Base-by-base conservation (phyloP, 2,329 filamentous ascomycete species). In the Lachnum nothofagi region DNA sequence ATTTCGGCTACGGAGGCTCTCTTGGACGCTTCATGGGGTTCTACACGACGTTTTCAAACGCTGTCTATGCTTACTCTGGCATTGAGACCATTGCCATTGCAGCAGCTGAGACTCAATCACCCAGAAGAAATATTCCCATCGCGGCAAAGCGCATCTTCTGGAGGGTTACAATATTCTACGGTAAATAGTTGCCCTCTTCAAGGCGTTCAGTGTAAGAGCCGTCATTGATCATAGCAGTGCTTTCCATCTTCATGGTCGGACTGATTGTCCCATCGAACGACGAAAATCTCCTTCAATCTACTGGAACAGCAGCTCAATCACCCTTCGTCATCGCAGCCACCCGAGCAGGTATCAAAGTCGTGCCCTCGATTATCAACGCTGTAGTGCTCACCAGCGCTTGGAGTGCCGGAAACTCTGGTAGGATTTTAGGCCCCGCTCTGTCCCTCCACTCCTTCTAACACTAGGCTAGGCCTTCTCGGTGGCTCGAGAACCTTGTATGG, bases 291-390 rank as follows among this genome's bases (percentile, higher is more conserved):
- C 72, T 83, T 25, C 40, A 24, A 5, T 57, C 54, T 3, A 58
- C 53, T 1, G 66, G 73, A 59, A 64, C 70, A 42, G 74, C 77
- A 6, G 75, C 76, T 1, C 71, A 77, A 59, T 72, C 67, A 2
- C 85, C 83, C 10, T 88, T 84, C 60, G 85, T 91, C 48, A 86
- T 91, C 55, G 86, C 86, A 16, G 82, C 85, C 34, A 73, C 77
- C 8, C 77, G 79, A 17, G 85, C 85, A 1, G 81, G 83, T 1
- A 83, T 91, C 49, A 74, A 73, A 7, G 82, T 77, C 3, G 77
- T 91, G 3, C 83, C 85, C 0, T 82, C 80, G 6, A 78, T 91
- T 45, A 83, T 91, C 67, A 91, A 91, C 63, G 85, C 84, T 29
- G 75, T 90, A 25, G 83, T 91, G 57, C 74, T 90, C 56, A 86